Evolutionary conservation across 371 early-diverging fungal genomes (phyloP).

Genomic region (Umbelopsis sp.): DNA sequence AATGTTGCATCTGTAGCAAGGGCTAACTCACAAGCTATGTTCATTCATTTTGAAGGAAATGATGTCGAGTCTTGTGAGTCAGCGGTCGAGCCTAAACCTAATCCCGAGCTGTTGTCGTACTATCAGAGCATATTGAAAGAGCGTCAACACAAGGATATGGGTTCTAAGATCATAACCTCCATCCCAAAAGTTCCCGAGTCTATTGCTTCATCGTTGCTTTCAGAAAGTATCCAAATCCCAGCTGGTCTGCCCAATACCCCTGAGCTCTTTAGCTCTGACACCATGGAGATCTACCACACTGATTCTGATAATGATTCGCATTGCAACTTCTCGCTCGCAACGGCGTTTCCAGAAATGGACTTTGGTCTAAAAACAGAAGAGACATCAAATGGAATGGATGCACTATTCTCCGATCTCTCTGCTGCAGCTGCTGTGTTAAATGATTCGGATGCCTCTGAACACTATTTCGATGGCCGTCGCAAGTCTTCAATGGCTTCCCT

Average conservation of each 20-base stretch:
- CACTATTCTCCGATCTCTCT: conserved; percentile 3
- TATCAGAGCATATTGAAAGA: background rate
- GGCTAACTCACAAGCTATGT: background rate
- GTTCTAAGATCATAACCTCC: background rate
- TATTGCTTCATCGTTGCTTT: background rate
- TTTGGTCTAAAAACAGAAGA: conserved; percentile 15
- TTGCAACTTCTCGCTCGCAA: conserved; percentile 10
- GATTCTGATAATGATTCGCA: conserved; percentile 6
- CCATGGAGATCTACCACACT: conserved; percentile 12
- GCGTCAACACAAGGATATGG: background rate
- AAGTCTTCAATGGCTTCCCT: conserved; percentile 5
- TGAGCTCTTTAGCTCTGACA: conserved; percentile 6
- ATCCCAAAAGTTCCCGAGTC: background rate
- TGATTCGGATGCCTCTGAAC: background rate
- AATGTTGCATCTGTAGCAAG: conserved; percentile 3
- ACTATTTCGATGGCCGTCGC: conserved; percentile 4
- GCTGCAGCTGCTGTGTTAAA: background rate
- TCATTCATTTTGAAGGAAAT: conserved; percentile 18
- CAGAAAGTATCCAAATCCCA: conserved; percentile 9
- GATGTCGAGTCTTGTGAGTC: conserved; percentile 15
- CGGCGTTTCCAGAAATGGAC: conserved; percentile 3
- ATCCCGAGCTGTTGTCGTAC: conserved; percentile 13
- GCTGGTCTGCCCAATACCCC: conserved; percentile 12
- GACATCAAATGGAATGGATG: background rate
- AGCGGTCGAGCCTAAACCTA: conserved; percentile 4